Conservation (phyloP, 164 flowering plant species). For the Magnolia kwangsiensis region DNA sequence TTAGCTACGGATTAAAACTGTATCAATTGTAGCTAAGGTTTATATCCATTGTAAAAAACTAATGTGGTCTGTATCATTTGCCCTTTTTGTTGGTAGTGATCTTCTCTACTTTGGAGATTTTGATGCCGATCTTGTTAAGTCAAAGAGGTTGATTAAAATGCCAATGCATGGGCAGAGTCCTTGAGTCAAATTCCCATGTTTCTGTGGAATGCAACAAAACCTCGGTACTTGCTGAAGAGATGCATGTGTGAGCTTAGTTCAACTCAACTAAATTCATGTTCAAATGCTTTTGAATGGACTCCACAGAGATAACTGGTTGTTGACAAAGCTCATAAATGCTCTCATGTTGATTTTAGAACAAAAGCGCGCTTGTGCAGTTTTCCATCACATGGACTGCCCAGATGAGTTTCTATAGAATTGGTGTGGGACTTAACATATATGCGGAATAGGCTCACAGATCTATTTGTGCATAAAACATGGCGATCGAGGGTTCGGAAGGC, state of each 20-base stretch:
- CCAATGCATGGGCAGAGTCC: too few relatives aligned
- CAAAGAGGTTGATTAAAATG: too few relatives aligned
- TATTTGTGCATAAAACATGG: too few relatives aligned
- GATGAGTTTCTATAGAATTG: constrained; percentile 9
- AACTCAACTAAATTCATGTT: constrained; percentile 14
- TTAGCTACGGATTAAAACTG: too few relatives aligned
- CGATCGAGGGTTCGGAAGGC: too few relatives aligned
- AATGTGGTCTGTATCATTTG: too few relatives aligned
- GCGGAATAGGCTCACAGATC: too few relatives aligned
- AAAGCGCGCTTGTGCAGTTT: constrained; percentile 6
- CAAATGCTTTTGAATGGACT: constrained; percentile 15
- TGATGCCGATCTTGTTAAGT: too few relatives aligned
- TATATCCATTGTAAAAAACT: too few relatives aligned
- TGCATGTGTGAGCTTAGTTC: neutral
- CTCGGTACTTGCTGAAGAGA: neutral
- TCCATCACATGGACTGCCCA: neutral
- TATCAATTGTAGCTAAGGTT: too few relatives aligned
- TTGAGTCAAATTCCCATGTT: neutral
- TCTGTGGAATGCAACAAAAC: neutral
- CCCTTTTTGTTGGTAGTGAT: too few relatives aligned
- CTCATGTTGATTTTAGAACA: neutral
- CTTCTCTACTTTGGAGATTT: too few relatives aligned
- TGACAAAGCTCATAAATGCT: constrained; percentile 9
- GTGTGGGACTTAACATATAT: neutral
- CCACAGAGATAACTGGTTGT: constrained; percentile 3